Evolutionary conservation across 1,139 yeast species (phyloP).

Genomic region (Protomyces gravidus): DNA sequence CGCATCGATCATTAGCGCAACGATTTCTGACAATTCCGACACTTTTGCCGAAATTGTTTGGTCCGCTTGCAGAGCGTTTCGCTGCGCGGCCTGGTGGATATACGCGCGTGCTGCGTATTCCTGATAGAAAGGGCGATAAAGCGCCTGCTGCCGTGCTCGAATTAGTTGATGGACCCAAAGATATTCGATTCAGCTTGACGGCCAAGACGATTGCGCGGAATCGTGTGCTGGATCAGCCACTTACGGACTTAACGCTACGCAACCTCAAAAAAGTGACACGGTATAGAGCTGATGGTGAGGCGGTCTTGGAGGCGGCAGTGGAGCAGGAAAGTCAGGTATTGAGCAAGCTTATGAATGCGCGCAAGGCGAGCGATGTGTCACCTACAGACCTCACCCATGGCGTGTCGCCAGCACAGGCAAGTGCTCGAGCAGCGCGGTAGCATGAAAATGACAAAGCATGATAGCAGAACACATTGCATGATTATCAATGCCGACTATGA

Average conservation of each 20-base stretch:
- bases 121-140: slow-evolving; percentile 82
- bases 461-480: background rate
- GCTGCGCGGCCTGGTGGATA: slow-evolving; percentile 67
- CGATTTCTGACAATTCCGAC: slow-evolving; percentile 45
- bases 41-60: slow-evolving; percentile 57
- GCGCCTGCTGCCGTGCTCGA: slow-evolving; percentile 90
- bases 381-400: background rate
- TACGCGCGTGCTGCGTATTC: slow-evolving; percentile 77
- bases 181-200: slow-evolving; percentile 68
- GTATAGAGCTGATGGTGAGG: slow-evolving; percentile 16
- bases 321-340: slow-evolving; percentile 5
- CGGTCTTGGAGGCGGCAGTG: slow-evolving; percentile 6
- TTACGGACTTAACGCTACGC: slow-evolving; percentile 40
- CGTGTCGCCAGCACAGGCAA: background rate
- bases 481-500: background rate
- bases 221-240: slow-evolving; percentile 52
- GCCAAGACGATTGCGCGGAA: slow-evolving; percentile 79
- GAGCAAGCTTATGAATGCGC: slow-evolving; percentile 2
- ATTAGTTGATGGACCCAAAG: slow-evolving; percentile 73
- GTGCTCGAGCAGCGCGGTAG: slow-evolving; percentile 1
- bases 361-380: background rate
- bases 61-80: slow-evolving; percentile 63
- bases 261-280: slow-evolving; percentile 54
- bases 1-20: slow-evolving; percentile 18
- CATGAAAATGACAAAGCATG: background rate